Percentiles rank a stretch among this genome's conserved stretches.
These are phyloP conservation scores for Arthrobotrys conoides DNA, from an alignment of 2,329 filamentous ascomycete genomes.

Conservation along the genomic window DNA sequence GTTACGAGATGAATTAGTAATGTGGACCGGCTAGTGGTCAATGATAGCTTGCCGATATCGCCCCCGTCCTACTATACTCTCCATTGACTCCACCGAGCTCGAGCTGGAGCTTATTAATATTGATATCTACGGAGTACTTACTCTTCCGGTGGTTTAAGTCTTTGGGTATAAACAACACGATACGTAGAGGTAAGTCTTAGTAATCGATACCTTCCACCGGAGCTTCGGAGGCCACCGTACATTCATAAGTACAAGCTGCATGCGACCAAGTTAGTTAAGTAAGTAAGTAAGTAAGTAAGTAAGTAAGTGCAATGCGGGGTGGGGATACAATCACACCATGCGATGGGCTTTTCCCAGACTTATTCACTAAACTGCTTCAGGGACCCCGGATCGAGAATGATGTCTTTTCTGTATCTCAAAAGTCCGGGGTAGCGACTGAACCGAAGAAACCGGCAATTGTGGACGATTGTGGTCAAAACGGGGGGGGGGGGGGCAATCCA, in stretches of 20 bases:
- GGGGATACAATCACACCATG: constrained; percentile 50
- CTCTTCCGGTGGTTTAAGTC: no score
- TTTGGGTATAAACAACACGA: no score
- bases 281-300: no score
- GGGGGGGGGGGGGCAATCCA: neutral
- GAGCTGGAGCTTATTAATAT: no score
- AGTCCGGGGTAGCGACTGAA: constrained; percentile 11
- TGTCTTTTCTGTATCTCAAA: constrained; percentile 1
- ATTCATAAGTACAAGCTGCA: no score
- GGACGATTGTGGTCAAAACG: neutral
- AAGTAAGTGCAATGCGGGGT: constrained; percentile 26
- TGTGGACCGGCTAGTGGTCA: constrained; percentile 33
- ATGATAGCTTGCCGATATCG: constrained; percentile 42
- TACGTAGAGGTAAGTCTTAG: neutral
- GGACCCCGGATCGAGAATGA: constrained; percentile 51
- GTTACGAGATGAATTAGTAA: constrained; percentile 38
- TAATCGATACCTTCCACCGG: neutral
- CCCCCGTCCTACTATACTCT: neutral
- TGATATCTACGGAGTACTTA: no score
- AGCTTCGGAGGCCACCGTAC: constrained; percentile 6
- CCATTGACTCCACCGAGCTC: no score
- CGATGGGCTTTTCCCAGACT: neutral
- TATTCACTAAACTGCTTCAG: constrained; percentile 23
- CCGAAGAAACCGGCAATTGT: neutral
- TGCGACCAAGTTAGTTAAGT: no score